A percentile compares a stretch with the other conserved stretches of the same genome.
phyloP scores from a whole-genome alignment of 176 grass and related monocot genomes.

The Raddia guianensis region DNA sequence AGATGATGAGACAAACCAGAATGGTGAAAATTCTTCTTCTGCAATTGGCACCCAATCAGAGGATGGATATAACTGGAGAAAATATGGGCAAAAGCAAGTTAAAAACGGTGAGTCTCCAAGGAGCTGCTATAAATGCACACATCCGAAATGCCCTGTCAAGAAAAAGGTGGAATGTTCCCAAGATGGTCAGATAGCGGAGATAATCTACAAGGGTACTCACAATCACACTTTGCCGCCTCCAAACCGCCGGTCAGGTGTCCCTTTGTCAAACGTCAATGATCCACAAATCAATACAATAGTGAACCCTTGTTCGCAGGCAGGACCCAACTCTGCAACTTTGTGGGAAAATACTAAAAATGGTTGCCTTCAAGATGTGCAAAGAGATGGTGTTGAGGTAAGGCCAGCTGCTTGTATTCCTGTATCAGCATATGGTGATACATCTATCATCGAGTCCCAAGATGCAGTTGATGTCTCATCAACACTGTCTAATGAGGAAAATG shows the following conservation, averaged over 20 bases:
- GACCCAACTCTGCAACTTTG: constrained; percentile 38
- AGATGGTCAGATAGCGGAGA: constrained; percentile 69
- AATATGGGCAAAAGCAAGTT: constrained; percentile 80
- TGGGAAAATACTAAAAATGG: constrained; percentile 53
- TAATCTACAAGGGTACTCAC: constrained; percentile 74
- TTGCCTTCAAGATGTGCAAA: constrained; percentile 51
- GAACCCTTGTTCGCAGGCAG: constrained; percentile 37
- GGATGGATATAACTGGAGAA: constrained; percentile 80
- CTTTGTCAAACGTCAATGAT: constrained; percentile 32
- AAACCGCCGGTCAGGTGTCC: constrained; percentile 33
- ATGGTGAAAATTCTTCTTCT: constrained; percentile 46
- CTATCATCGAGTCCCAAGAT: constrained; percentile 59
- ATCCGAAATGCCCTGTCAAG: constrained; percentile 61
- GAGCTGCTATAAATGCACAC: constrained; percentile 81
- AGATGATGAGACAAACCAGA: constrained; percentile 46
- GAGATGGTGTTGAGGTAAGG: constrained; percentile 42
- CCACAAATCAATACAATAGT: constrained; percentile 40
- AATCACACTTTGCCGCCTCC: constrained; percentile 59
- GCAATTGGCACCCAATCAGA: constrained; percentile 47
- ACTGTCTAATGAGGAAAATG: constrained; percentile 82
- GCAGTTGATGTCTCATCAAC: constrained; percentile 70
- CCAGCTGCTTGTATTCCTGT: constrained; percentile 38
- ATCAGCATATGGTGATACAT: constrained; percentile 41
- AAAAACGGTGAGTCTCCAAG: constrained; percentile 68
- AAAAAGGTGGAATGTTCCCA: constrained; percentile 71